phyloP scores from a whole-genome alignment of 768 basidiomycete species.

The Amanita inopinata region DNA sequence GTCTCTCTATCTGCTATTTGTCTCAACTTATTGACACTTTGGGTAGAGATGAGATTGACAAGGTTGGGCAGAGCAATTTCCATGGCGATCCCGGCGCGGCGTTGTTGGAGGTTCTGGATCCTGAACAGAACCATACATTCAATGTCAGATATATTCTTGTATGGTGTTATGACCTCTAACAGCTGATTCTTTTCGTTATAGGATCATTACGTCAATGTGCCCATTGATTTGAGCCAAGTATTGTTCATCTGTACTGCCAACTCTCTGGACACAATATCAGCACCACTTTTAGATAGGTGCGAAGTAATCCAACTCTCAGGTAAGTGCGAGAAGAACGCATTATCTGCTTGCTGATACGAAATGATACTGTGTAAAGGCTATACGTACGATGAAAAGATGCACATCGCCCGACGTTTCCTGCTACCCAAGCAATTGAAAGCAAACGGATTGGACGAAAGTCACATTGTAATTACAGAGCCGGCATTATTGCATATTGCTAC shows the following conservation, averaged over 20 bases:
- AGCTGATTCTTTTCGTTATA: slow-evolving; percentile 18
- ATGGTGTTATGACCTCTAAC: background rate
- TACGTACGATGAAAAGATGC: slow-evolving; percentile 85
- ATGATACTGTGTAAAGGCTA: slow-evolving; percentile 38
- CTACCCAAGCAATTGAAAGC: slow-evolving; percentile 80
- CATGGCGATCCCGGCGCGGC: slow-evolving; percentile 92
- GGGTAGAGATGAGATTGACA: slow-evolving; percentile 79
- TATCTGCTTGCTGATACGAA: background rate
- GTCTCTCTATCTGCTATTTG: slow-evolving; percentile 17
- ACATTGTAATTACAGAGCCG: slow-evolving; percentile 58
- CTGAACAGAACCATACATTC: slow-evolving; percentile 84
- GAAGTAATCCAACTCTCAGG: slow-evolving; percentile 79
- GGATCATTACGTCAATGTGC: slow-evolving; percentile 90
- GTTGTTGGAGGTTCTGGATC: slow-evolving; percentile 85
- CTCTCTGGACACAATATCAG: slow-evolving; percentile 79
- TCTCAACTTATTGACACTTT: slow-evolving; percentile 11
- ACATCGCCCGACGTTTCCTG: slow-evolving; percentile 80
- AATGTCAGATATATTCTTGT: slow-evolving; percentile 39
- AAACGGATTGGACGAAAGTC: slow-evolving; percentile 58
- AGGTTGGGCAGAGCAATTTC: slow-evolving; percentile 77
- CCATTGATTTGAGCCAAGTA: slow-evolving; percentile 80
- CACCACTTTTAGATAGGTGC: slow-evolving; percentile 82
- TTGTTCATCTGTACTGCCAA: slow-evolving; percentile 93
- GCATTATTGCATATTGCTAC: slow-evolving; percentile 66
- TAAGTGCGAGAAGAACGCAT: slow-evolving; percentile 18